Base-by-base conservation (phyloP, 2,329 filamentous ascomycete species). In the Colletotrichum noveboracense region DNA sequence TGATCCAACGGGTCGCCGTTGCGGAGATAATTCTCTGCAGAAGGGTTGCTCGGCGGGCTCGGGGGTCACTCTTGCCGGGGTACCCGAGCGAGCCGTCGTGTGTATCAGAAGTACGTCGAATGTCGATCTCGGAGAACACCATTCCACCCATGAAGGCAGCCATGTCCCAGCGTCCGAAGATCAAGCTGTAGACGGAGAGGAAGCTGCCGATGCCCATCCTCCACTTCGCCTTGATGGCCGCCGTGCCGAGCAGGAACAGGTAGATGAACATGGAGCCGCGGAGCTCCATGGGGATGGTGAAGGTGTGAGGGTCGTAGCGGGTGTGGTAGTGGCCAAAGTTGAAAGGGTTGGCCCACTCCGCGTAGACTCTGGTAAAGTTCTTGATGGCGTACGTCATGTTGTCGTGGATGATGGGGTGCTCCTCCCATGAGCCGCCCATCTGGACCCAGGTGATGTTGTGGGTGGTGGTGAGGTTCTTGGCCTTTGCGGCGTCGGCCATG, bases 341-440 rank as follows among this genome's bases (percentile, higher is more conserved):
- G 80, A 86, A 86, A 1, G 84, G 84, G 56, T 86, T 86, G 13
- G 83, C 85, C 85, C 85, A 86, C 69, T 86, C 84, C 1, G 81
- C 78, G 34, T 85, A 85, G 2, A 80, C 80, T 16, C 83, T 78
- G 1, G 83, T 84, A 68, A 86, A 86, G 78, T 86, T 85, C 64
- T 82, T 78, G 32, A 85, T 76, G 1, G 85, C 85, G 56, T 85
- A 82, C 4, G 81, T 84, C 55, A 85, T 78, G 77, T 85, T 85
- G 64, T 82, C 80, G 71, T 86, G 82, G 56, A 85, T 85, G 43
- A 84, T 78, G 7, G 85, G 85, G 60, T 86, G 85, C 70, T 86
- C 85, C 62, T 86, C 85, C 84, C 84, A 86, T 1, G 83, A 83
- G 12, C 85, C 84, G 26, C 85, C 85, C n/a, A 86, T 79, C 78